These are phyloP conservation scores for Ophiostoma novo-ulmi DNA, from an alignment of 2,329 filamentous ascomycete genomes.

Conservation along the genomic window DNA sequence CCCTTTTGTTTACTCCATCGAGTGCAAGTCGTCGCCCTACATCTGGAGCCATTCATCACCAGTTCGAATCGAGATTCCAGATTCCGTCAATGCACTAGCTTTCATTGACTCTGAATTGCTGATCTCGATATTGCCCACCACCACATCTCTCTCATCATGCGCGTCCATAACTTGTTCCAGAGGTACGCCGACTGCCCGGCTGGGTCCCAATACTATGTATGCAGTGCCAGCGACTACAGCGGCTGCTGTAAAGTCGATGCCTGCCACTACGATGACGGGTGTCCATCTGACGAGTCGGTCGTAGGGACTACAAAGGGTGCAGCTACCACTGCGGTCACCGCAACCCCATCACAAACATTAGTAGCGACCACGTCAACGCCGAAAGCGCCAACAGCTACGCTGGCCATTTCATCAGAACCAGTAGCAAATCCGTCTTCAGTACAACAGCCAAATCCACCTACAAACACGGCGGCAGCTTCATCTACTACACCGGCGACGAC, in stretches of 20 bases:
- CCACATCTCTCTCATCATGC: conserved; percentile 18
- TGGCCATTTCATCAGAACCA: not conserved
- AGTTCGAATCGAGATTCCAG: not conserved
- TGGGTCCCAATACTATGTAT: conserved; percentile 38
- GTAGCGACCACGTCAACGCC: not conserved
- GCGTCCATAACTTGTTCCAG: conserved; percentile 7
- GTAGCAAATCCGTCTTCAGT: not conserved
- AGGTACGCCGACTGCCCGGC: conserved; percentile 30
- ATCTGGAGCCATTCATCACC: not conserved
- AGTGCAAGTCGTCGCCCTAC: not conserved
- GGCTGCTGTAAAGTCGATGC: conserved; percentile 46
- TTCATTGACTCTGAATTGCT: not conserved
- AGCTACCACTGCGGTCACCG: not conserved
- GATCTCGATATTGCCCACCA: not conserved
- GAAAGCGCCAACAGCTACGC: not conserved
- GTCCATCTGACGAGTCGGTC: conserved; percentile 29
- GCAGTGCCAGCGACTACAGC: conserved; percentile 35
- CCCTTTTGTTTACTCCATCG: not conserved
- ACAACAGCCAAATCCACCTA: not conserved
- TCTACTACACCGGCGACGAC: conserved; percentile 29
- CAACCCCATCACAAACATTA: not conserved
- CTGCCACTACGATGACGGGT: conserved; percentile 35
- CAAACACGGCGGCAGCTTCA: not conserved
- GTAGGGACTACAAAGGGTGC: not conserved
- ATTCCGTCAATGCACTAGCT: not conserved